Percentiles rank a stretch among this genome's conserved stretches.
phyloP scores from a whole-genome alignment of 2,329 filamentous ascomycete species.

The Lachnellula cervina region DNA sequence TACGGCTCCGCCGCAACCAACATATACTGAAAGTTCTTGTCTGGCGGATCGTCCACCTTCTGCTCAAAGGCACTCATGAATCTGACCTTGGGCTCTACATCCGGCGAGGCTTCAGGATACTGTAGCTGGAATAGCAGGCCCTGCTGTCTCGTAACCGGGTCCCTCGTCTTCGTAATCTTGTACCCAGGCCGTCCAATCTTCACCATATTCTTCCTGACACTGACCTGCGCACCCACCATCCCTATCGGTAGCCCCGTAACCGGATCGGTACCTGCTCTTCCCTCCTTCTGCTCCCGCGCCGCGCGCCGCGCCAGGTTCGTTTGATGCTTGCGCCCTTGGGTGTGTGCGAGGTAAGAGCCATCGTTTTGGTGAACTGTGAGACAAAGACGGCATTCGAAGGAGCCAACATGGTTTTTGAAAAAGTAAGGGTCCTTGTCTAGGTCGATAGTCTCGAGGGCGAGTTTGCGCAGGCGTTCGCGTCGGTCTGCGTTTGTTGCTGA shows the following conservation, averaged over 20 bases:
- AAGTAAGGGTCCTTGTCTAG: conserved; percentile 99
- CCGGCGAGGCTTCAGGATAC: conserved; percentile 81
- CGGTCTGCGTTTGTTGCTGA: conserved; percentile 95
- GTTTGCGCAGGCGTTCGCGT: conserved; percentile 92
- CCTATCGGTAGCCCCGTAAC: conserved; percentile 68
- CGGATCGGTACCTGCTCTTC: conserved; percentile 60
- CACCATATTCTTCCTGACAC: conserved; percentile 74
- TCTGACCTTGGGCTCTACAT: conserved; percentile 74
- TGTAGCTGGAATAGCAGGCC: conserved; percentile 94
- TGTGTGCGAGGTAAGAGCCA: conserved; percentile 96
- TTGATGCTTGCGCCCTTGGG: conserved; percentile 97
- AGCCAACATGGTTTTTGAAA: conserved; percentile 99
- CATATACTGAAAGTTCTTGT: conserved; percentile 92
- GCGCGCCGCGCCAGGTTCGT: conserved; percentile 94
- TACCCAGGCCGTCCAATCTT: conserved; percentile 97
- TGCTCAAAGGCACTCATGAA: conserved; percentile 99
- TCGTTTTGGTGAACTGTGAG: conserved; percentile 98
- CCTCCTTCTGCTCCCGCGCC: conserved; percentile 91
- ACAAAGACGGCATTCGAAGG: conserved; percentile 95
- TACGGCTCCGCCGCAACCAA: conserved; percentile 95
- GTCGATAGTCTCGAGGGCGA: conserved; percentile 97
- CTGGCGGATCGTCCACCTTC: conserved; percentile 83
- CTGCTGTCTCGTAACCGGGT: conserved; percentile 81
- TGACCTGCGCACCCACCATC: conserved; percentile 59
- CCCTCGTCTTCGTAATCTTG: conserved; percentile 93